Evolutionary conservation across 2,329 filamentous ascomycete species (phyloP), one percentile per base, ranked within the genome.

Genomic region (Fusarium chaquense): DNA sequence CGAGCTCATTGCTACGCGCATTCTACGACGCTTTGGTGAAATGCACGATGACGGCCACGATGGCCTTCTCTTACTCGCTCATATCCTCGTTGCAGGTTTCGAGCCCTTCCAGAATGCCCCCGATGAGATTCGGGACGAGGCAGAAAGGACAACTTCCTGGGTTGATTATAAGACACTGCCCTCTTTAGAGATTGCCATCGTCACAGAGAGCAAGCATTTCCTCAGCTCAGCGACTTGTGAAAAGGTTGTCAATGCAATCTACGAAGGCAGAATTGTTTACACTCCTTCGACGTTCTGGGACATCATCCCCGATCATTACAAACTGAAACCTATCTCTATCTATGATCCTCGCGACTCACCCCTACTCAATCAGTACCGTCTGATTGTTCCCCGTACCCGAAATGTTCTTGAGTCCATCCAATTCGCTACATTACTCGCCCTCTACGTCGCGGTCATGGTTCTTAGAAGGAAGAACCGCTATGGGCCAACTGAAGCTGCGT

Each of bases 91-190:
- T 16, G 91, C 92, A 18, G 91, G 92, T 16, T 96, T 97, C 73
- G 91, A 94, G 73, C 93, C 93, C 2, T 96, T 96, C 73, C 93
- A 96, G 79, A 93, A 93, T 70, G 92, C 92, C 0, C 93, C 93
- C 0, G 81, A 84, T 2, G 86, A 91, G 58, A 85, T 94, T 41
- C 84, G 87, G 36, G 82, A 84, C 18, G 85, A 91, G 70, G 88
- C 86, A 32, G 83, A 85, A 67, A 78, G 81, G 26, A 83, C 82
- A 40, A 80, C 81, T 16, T 80, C 83, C 4, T 86, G 83, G 81
- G 82, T 81, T 36, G 81, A 84, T 61, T 80, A 84, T 62, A 81
- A 88, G 69, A 92, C 90, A 54, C 80, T 95, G 59, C 93, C 92
- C 1, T 91, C 93, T 15, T 84, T 97, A 10, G 93, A 97, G 80